Evolutionary conservation across 2,329 filamentous ascomycete genomes (phyloP), one percentile per base, ranked within the genome.

Genomic region (Ilyonectria sp.): DNA sequence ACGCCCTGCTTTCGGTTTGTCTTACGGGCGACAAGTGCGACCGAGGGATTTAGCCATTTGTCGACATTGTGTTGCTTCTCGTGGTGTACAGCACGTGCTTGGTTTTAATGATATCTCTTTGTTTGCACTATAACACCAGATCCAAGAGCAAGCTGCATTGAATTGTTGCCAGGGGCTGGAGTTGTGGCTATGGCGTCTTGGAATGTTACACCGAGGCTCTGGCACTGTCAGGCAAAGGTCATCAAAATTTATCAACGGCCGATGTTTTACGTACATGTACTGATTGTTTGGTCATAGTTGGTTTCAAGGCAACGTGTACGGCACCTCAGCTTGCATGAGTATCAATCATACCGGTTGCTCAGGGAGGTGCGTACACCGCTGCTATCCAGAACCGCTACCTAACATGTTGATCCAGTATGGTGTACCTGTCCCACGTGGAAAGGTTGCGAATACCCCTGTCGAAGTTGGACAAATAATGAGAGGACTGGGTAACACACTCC

Each of bases 331-430:
- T 61, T 79, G 29, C 76, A 78, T 33, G 71, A 76, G 54, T 70
- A 75, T 52, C 72, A 79, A 46, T 76, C 77, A 1, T 74, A 77
- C 26, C 50, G 69, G 13, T 40, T 79, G 17, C 67, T 79, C 3
- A 67, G 58, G 60, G 54, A 76, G 37, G 77, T 76, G 58, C 13
- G 49, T 21, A 65, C 2, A 10, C 49, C 13, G 37, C 8, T 29
- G 19, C 29, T 37, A 19, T 52, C 26, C 44, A 49, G 9, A 56
- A 31, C 15, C 6, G 23, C 1, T 37, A 9, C 6, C 47, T 52
- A n/a, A 52, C 23, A n/a, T 15, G 13, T 4, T 3, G 13, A 31
- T 8, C 6, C 23, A 79, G 78, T 70, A 73, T 8, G 71, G 72
- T 15, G 67, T 76, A 4, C 69, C 71, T 0, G 71, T 78, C 3